Conservation (phyloP, 83 land plant species). For the Thuja plicata region DNA sequence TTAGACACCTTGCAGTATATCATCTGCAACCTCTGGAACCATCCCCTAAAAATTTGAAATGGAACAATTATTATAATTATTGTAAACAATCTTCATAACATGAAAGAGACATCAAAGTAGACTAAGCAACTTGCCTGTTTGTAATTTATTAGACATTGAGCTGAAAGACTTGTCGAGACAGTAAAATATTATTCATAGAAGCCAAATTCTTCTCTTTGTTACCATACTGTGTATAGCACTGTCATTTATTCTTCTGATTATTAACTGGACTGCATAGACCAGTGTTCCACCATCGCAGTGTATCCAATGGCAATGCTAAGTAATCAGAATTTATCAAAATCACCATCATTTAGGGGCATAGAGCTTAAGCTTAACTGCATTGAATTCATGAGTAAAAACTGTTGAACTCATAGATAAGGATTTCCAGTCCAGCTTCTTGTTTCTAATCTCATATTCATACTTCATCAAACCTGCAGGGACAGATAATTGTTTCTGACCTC, state of each 20-base stretch:
- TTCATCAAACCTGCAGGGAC: not conserved
- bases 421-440: not conserved
- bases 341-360: not conserved
- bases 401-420: not conserved
- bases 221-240: not conserved
- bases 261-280: not conserved
- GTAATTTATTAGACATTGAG: not conserved
- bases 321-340: not conserved
- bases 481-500: not conserved
- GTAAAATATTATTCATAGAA: not conserved
- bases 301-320: not conserved
- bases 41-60: not conserved
- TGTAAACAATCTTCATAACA: not conserved
- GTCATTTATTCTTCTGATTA: not conserved
- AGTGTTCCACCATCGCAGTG: not conserved
- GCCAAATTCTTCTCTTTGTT: not conserved
- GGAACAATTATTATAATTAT: not conserved
- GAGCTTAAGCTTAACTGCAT: not conserved
- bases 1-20: not conserved
- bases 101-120: not conserved
- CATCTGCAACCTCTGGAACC: not conserved
- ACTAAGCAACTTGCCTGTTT: not conserved
- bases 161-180: not conserved
- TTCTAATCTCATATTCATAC: not conserved
- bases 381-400: not conserved